These are phyloP conservation scores for Hypericum androsaemum DNA, from an alignment of 345 rosid species.

Conservation along the genomic window DNA sequence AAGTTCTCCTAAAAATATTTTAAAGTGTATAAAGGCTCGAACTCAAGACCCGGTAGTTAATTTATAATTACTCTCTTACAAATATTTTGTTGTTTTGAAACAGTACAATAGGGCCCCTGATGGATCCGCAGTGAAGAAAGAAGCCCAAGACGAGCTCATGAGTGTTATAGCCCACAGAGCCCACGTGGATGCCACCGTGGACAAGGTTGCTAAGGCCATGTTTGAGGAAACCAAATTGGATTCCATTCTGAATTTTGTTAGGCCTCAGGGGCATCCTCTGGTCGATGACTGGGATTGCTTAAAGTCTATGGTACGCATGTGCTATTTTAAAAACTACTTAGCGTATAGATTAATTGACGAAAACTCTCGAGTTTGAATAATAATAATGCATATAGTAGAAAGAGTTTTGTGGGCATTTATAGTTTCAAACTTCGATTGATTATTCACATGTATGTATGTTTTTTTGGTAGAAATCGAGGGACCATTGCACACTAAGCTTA, in stretches of 20 bases:
- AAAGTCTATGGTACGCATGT: conserved; percentile 8
- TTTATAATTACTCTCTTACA: no score
- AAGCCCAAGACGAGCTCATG: conserved; percentile 28
- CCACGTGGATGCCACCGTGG: conserved; percentile 33
- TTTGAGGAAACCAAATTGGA: conserved; percentile 22
- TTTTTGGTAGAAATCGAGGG: no score
- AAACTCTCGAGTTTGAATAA: no score
- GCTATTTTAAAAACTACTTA: neutral
- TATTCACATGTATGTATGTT: no score
- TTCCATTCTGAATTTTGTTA: conserved; percentile 22
- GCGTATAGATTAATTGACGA: neutral
- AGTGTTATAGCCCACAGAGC: conserved; percentile 18
- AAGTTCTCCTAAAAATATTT: no score
- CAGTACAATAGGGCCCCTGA: conserved; percentile 31
- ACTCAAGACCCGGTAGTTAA: no score
- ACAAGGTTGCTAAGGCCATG: conserved; percentile 15
- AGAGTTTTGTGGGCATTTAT: no score
- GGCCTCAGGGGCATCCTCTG: conserved; percentile 40
- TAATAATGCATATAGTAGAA: no score
- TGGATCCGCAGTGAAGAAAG: conserved; percentile 31
- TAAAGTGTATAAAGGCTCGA: no score
- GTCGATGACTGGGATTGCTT: conserved; percentile 69
- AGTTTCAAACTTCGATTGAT: no score
- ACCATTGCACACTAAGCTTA: no score
- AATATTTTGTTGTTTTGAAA: neutral